Evolutionary conservation across 2,329 filamentous ascomycete genomes (phyloP), one percentile per base, ranked within the genome.

Genomic region (Pestalotiopsis fici): DNA sequence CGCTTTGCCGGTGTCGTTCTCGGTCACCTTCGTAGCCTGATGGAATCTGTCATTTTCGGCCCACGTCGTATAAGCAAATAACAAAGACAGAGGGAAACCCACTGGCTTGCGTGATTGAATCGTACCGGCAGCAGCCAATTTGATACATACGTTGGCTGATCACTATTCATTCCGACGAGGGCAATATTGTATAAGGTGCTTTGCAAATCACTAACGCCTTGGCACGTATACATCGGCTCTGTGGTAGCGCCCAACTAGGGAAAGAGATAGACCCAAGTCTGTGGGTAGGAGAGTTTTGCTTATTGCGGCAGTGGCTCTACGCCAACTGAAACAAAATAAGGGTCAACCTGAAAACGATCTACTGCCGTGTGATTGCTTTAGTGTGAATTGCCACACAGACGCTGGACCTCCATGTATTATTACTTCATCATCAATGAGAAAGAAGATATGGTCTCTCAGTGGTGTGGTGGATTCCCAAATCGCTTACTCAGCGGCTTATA

Each of bases 271-370:
- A 21, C 27, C 25, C 25, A 37, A 60, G 57, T 60, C 57, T 60
- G 57, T 31, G 57, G 57, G 57, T 37, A 37, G n/a, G 12, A 60
- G 27, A 37, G 57, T 60, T 60, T 60, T 60, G 57, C 57, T 60
- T 60, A 60, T 60, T 60, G 57, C 28, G 57, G 57, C 57, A 60
- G 57, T 37, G 57, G 57, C 57, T 60, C 57, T 37, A 31, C 57
- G 15, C 21, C 57, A 60, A 60, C 57, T 60, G 57, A 60, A 60
- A 60, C 57, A 50, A 21, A 50, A 50, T 50, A 50, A 50, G 43
- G 43, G 43, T 50, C 43, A 50, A 50, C 43, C 43, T 50, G 43
- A 50, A 50, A 50, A 50, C 43, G 43, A 50, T 50, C 43, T 50
- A 18, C 43, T 50, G 43, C 43, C 43, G n/a, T 50, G 43, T 50